phyloP scores from a whole-genome alignment of 768 basidiomycete species.

The Lyophyllum semitale region DNA sequence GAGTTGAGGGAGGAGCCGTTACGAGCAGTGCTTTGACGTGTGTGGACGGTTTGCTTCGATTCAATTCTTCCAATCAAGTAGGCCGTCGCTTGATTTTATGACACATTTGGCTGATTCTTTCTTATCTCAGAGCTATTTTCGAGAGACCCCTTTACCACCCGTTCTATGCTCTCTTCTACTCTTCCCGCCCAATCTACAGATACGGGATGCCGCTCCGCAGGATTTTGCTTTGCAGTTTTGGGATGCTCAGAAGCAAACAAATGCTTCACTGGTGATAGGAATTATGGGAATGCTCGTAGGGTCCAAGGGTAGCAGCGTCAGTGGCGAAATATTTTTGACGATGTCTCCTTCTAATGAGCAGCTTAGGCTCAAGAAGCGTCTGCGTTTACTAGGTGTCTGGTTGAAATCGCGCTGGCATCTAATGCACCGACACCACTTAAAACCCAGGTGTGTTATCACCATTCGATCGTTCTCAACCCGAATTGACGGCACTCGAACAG shows the following conservation, averaged over 20 bases:
- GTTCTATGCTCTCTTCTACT: slow-evolving; percentile 67
- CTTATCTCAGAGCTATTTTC: slow-evolving; percentile 84
- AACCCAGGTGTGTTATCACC: slow-evolving; percentile 60
- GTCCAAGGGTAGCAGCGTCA: slow-evolving; percentile 65
- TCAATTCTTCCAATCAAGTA: slow-evolving; percentile 95
- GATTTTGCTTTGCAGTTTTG: slow-evolving; percentile 96
- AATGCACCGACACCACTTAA: slow-evolving; percentile 90
- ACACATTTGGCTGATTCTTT: neutral
- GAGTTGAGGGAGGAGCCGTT: slow-evolving; percentile 87
- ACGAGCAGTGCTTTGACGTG: slow-evolving; percentile 85
- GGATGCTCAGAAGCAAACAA: slow-evolving; percentile 88
- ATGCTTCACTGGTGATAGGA: slow-evolving; percentile 76
- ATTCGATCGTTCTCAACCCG: neutral
- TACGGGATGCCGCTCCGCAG: slow-evolving; percentile 67
- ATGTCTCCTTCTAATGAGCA: neutral
- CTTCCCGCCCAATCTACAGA: slow-evolving; percentile 65
- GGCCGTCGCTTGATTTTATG: slow-evolving; percentile 13
- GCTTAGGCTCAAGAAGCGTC: slow-evolving; percentile 56
- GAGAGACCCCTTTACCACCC: slow-evolving; percentile 78
- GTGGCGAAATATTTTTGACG: slow-evolving; percentile 25
- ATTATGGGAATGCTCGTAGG: slow-evolving; percentile 85
- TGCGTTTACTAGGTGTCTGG: slow-evolving; percentile 71
- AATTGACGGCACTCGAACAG: slow-evolving; percentile 26
- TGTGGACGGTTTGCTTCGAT: slow-evolving; percentile 84
- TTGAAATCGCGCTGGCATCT: slow-evolving; percentile 90